Evolutionary conservation across 306 rosid genomes (phyloP).

Genomic region (Cotoneaster glaucophyllus): DNA sequence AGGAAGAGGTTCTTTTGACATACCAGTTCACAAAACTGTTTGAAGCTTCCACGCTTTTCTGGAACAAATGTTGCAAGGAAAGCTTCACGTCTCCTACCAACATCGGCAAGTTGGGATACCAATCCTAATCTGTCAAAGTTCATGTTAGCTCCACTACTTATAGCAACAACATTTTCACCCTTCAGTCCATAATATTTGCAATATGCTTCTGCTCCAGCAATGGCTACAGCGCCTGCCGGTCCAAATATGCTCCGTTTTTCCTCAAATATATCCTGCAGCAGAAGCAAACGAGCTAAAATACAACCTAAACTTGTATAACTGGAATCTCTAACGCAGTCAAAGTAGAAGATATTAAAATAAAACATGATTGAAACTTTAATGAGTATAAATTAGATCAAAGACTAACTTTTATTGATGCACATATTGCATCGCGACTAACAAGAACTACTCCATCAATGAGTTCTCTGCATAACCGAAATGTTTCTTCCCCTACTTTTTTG

Average conservation of each 20-base stretch:
- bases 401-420: constrained; percentile 90
- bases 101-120: constrained; percentile 81
- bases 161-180: constrained; percentile 72
- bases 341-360: not conserved
- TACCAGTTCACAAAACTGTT: too few species aligned
- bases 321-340: too few species aligned
- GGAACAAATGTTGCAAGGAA: constrained; percentile 26
- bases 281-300: not conserved
- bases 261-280: constrained; percentile 84
- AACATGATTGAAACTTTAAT: not conserved
- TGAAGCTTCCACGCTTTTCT: too few species aligned
- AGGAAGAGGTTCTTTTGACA: not conserved
- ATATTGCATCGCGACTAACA: constrained; percentile 82
- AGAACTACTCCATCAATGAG: constrained; percentile 85
- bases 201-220: constrained; percentile 99
- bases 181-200: constrained; percentile 79
- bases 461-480: constrained; percentile 74
- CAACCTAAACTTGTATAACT: not conserved
- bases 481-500: constrained; percentile 88
- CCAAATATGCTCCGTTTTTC: constrained; percentile 91
- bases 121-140: constrained; percentile 77
- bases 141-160: constrained; percentile 97
- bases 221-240: constrained; percentile 94
- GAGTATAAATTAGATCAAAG: not conserved
- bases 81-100: constrained; percentile 79